A percentile compares a stretch with the other conserved stretches of the same genome.
These are phyloP conservation scores for Coix lacrymajobi DNA, from an alignment of 176 grass and related monocot genomes.

Conservation along the genomic window DNA sequence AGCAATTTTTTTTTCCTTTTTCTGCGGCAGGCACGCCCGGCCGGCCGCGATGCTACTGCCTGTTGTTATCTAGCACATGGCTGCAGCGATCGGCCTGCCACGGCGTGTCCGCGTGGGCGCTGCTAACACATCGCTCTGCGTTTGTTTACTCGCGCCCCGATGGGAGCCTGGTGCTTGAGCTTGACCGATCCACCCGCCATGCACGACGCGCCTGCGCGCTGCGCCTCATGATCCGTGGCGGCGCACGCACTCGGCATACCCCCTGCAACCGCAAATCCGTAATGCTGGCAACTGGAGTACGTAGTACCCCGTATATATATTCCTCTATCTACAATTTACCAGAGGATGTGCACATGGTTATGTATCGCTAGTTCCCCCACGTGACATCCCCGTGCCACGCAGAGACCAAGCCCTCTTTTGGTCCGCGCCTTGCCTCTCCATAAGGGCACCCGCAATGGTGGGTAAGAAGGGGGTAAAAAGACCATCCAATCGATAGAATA, in stretches of 20 bases:
- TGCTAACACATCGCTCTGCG: too few relatives aligned
- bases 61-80: conserved; percentile 12
- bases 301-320: background rate
- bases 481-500: too few relatives aligned
- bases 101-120: background rate
- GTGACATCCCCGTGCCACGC: background rate
- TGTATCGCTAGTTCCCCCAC: background rate
- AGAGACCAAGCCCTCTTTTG: too few relatives aligned
- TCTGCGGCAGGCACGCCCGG: background rate
- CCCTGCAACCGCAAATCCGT: background rate
- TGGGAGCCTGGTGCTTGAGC: background rate
- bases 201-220: too few relatives aligned
- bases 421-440: background rate
- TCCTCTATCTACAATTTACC: background rate
- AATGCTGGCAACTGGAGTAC: background rate
- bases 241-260: background rate
- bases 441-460: too few relatives aligned
- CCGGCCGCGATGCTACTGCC: background rate
- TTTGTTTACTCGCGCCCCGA: conserved; percentile 14
- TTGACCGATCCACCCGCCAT: background rate
- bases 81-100: conserved; percentile 4
- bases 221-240: background rate
- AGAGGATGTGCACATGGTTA: background rate
- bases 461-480: too few relatives aligned
- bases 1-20: background rate